Conservation (phyloP, 2,329 filamentous ascomycete genomes). For the Penicillium carneum region DNA sequence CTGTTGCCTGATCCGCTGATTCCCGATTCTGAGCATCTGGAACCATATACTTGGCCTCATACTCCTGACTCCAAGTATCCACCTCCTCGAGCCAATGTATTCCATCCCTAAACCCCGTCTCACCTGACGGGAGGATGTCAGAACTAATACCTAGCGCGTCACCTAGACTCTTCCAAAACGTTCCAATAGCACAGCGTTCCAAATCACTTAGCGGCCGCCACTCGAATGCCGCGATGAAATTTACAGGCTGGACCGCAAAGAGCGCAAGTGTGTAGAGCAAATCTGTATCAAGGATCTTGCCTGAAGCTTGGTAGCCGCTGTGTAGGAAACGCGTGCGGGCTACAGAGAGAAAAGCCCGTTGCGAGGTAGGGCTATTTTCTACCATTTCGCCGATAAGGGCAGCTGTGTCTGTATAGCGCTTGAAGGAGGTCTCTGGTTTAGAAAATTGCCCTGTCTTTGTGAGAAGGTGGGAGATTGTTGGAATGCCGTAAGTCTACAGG, state of each 20-base stretch:
- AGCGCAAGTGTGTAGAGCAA: constrained; percentile 70
- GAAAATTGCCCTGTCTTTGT: constrained; percentile 60
- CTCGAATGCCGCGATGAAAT: constrained; percentile 70
- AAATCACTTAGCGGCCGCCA: constrained; percentile 73
- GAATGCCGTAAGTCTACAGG: constrained; percentile 63
- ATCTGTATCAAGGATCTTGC: constrained; percentile 68
- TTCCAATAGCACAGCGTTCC: constrained; percentile 72
- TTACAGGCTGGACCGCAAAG: constrained; percentile 70
- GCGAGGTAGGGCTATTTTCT: constrained; percentile 52
- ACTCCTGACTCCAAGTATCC: constrained; percentile 59
- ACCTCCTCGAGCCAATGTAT: constrained; percentile 63
- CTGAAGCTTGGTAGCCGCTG: constrained; percentile 61
- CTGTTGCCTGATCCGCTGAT: constrained; percentile 66
- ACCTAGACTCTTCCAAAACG: constrained; percentile 75
- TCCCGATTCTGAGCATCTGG: constrained; percentile 60
- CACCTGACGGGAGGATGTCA: constrained; percentile 51
- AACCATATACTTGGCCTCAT: constrained; percentile 68
- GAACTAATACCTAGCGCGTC: constrained; percentile 72
- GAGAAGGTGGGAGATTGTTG: constrained; percentile 61
- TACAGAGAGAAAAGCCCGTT: constrained; percentile 59
- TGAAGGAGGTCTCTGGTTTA: constrained; percentile 55
- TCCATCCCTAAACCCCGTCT: constrained; percentile 57
- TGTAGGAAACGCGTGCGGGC: constrained; percentile 72
- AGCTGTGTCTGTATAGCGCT: constrained; percentile 62
- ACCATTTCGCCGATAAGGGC: constrained; percentile 60